Evolutionary conservation across 495 filamentous ascomycete species (phyloP), one percentile per base, ranked within the genome.

Genomic region (Hypomontagnella monticulosa): DNA sequence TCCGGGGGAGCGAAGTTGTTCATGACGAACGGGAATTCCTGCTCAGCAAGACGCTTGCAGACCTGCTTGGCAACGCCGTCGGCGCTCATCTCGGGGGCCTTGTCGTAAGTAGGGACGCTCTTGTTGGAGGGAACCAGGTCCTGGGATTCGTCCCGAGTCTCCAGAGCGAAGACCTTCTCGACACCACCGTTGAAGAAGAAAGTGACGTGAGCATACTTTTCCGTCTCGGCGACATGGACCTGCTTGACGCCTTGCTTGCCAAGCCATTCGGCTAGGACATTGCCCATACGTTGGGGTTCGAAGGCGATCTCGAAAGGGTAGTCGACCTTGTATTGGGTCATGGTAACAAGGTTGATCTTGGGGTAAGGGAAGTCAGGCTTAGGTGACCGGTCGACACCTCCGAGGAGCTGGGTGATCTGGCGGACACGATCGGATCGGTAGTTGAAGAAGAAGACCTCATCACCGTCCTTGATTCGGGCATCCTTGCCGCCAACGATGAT

Each of bases 181-280:
- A 97, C 89, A 71, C 95, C 96, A 49, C 95, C 95, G 81, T 99
- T 99, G 88, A 98, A 98, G 86, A 97, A 97, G 86, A 97, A 97
- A 59, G 93, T 97, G 53, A 99, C 95, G 83, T 99, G 95, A 34
- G 95, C 95, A 76, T 99, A 99, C 79, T 99, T 99, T 81, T 99
- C 95, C 15, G 95, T 99, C 84, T 99, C 95, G 46, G 95, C 95
- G 63, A 97, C 84, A 83, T 99, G 95, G 73, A 92, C 94, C 79
- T 99, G 95, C 81, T 92, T 86, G 52, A 96, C 79, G 36, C 84
- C 84, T 77, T 97, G 88, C 82, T 94, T 94, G 58, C 88, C 86
- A 19, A 99, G 87, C 87, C 92, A 97, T 79, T 99, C 95, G 41
- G 95, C 94, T 30, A 99, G 86, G 8, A 99, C 95, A 70, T 99